A percentile compares a stretch with the other conserved stretches of the same genome.
These are phyloP conservation scores for Fusarium sp. DNA, from an alignment of 2,329 filamentous ascomycete species.

Conservation along the genomic window DNA sequence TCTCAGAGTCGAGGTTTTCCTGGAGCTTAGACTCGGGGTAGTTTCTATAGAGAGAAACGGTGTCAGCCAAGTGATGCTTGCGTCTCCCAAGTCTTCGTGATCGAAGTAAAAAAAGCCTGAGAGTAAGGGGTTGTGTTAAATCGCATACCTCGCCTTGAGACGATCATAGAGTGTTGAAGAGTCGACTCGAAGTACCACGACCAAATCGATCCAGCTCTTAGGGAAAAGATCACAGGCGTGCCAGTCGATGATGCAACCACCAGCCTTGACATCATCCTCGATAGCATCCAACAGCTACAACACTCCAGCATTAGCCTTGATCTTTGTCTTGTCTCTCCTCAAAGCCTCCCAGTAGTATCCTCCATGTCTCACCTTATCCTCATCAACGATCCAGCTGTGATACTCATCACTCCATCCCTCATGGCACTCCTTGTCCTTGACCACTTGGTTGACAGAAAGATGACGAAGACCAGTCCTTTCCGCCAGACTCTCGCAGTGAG, in stretches of 20 bases:
- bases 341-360: background rate
- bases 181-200: slow-evolving; percentile 88
- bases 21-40: slow-evolving; percentile 90
- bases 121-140: background rate
- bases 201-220: slow-evolving; percentile 92
- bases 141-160: slow-evolving; percentile 74
- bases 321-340: background rate
- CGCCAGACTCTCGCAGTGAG: slow-evolving; percentile 86
- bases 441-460: slow-evolving; percentile 88
- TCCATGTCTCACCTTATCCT: slow-evolving; percentile 79
- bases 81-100: background rate
- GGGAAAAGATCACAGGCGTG: slow-evolving; percentile 97
- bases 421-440: slow-evolving; percentile 88
- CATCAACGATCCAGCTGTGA: slow-evolving; percentile 92
- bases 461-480: slow-evolving; percentile 82
- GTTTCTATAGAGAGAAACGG: slow-evolving; percentile 61
- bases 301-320: slow-evolving; percentile 10
- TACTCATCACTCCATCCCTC: slow-evolving; percentile 89
- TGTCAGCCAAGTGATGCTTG: slow-evolving; percentile 3
- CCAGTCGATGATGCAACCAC: slow-evolving; percentile 95
- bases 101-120: background rate
- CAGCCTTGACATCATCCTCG: slow-evolving; percentile 81
- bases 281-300: slow-evolving; percentile 84
- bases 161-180: slow-evolving; percentile 87
- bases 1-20: slow-evolving; percentile 96